These are phyloP conservation scores for Chrysoporthe puriensis DNA, from an alignment of 2,329 filamentous ascomycete species.

Conservation along the genomic window DNA sequence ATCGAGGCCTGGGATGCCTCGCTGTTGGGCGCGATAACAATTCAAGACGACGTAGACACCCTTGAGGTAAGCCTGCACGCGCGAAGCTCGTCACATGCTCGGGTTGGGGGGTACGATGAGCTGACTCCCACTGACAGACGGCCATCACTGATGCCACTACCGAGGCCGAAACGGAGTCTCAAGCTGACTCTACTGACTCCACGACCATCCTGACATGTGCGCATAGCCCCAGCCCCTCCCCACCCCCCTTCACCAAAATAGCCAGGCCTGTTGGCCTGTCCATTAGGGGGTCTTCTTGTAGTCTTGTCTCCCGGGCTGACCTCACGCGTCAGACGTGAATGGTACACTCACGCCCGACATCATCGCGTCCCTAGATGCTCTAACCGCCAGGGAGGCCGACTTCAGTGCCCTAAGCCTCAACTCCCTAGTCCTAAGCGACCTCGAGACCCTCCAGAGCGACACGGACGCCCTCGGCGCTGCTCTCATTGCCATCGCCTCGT, in stretches of 20 bases:
- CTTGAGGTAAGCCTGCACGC: slow-evolving; percentile 14
- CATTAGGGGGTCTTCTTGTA: background rate
- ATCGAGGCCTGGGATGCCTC: slow-evolving; percentile 24
- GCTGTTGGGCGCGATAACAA: slow-evolving; percentile 19
- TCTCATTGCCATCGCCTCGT: slow-evolving; percentile 22
- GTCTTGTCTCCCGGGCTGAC: background rate
- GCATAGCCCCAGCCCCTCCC: background rate
- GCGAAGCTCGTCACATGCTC: background rate
- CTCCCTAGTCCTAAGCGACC: slow-evolving; percentile 21
- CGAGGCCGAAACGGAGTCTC: slow-evolving; percentile 17
- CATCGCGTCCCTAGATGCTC: slow-evolving; percentile 21
- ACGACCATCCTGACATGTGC: slow-evolving; percentile 19
- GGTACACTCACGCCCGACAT: slow-evolving; percentile 23
- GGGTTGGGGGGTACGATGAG: no score
- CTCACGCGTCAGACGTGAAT: slow-evolving; percentile 13
- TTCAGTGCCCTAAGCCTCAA: slow-evolving; percentile 18
- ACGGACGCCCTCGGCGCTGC: slow-evolving; percentile 20
- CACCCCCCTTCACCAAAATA: background rate
- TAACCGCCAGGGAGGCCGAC: slow-evolving; percentile 20
- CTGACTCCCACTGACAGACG: slow-evolving; percentile 16
- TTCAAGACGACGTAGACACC: slow-evolving; percentile 5
- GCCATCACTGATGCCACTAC: slow-evolving; percentile 21
- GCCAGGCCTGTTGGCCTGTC: background rate
- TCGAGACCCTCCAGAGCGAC: slow-evolving; percentile 25
- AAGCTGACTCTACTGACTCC: slow-evolving; percentile 23